Conservation (phyloP, 106 monocot genomes). For the Agapanthus africanus region DNA sequence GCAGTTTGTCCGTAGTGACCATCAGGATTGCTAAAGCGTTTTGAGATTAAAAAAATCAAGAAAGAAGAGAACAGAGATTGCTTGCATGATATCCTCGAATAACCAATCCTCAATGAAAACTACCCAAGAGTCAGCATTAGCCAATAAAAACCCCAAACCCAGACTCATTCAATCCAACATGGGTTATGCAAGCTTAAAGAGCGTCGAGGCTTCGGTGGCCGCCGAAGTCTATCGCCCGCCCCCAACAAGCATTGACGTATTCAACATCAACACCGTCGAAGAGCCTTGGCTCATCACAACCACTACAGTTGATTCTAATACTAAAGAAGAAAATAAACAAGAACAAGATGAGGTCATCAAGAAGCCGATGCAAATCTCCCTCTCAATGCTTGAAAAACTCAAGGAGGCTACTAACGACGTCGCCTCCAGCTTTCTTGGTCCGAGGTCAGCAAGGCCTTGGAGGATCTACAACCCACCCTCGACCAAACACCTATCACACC, state of each 20-base stretch:
- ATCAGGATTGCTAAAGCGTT: too few relatives aligned
- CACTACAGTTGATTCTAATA: too few relatives aligned
- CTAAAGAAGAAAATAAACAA: not conserved
- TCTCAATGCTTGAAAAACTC: slow-evolving; percentile 66
- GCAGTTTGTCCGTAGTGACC: too few relatives aligned
- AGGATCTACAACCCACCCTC: slow-evolving; percentile 75
- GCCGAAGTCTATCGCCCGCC: slow-evolving; percentile 61
- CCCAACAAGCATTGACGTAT: slow-evolving; percentile 68
- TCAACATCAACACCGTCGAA: slow-evolving; percentile 68
- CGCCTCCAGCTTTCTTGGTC: slow-evolving; percentile 76
- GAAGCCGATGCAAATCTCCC: slow-evolving; percentile 27
- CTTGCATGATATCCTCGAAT: not conserved
- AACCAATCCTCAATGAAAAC: slow-evolving; percentile 3
- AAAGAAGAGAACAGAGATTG: not conserved
- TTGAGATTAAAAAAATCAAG: too few relatives aligned
- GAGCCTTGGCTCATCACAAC: slow-evolving; percentile 97
- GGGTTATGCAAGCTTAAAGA: slow-evolving; percentile 80
- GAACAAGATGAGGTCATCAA: slow-evolving; percentile 22
- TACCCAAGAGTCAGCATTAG: not conserved
- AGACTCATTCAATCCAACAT: slow-evolving; percentile 23
- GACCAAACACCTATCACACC: too few relatives aligned
- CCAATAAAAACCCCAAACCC: not conserved
- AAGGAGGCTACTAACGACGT: slow-evolving; percentile 40
- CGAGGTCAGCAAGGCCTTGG: slow-evolving; percentile 81
- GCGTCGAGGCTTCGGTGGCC: slow-evolving; percentile 22